Evolutionary conservation across 2,329 filamentous ascomycete species (phyloP), one percentile per base, ranked within the genome.

Genomic region (Clonostachys rhizophaga): DNA sequence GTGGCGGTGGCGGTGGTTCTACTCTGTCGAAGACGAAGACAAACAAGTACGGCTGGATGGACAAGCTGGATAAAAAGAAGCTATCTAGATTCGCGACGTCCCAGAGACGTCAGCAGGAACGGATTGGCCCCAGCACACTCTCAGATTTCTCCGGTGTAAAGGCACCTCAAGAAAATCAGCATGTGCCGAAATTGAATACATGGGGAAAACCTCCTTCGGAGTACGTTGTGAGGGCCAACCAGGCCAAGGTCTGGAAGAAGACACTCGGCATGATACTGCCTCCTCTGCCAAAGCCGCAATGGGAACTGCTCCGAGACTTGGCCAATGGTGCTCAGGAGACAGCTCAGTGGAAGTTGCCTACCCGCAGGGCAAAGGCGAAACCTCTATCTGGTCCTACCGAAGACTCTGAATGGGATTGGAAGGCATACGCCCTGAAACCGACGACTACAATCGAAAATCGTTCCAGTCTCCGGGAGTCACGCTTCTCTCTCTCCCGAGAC

Each of bases 251-350:
- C 64, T 85, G 78, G 75, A 69, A 61, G 36, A 48, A 48, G 5
- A 56, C 68, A 14, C 62, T 73, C 1, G 59, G 69, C 12, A 76
- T 72, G 49, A 51, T 81, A 7, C 63, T 79, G 54, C 76, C 79
- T n/a, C 82, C 82, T 0, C 49, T 85, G 14, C 69, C 70, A 7
- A 63, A 59, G 30, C 64, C 66, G 16, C 78, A 84, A 55, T 85
- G 79, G 79, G 68, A 83, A 13, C 57, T 71, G 13, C 60, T 85
- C n/a, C 61, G 61, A n/a, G 60, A 62, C 20, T 54, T 85, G 35
- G 69, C 69, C 4, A 51, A 55, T 8, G 79, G 74, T 2, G 62
- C 62, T 24, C 68, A 69, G 10, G 55, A 56, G 43, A 44, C 50
- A 17, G 49, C 51, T 5, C 61, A 69, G 34, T 74, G 70, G 63